These are phyloP conservation scores for Luffa acutangula DNA, from an alignment of 306 rosid species.

Conservation along the genomic window DNA sequence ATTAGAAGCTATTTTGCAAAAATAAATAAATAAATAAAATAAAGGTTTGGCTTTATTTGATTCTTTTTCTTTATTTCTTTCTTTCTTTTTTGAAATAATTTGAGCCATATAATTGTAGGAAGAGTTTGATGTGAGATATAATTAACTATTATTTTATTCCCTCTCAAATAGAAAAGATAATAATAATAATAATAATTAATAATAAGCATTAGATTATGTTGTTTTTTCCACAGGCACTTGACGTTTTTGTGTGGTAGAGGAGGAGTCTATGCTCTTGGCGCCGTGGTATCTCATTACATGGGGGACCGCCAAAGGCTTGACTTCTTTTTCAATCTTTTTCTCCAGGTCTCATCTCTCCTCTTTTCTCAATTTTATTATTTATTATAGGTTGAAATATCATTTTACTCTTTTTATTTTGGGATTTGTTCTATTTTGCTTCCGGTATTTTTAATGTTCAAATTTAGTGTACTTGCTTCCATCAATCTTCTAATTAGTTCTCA, in stretches of 20 bases:
- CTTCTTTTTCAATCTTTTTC: slow-evolving; percentile 51
- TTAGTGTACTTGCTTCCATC: no score
- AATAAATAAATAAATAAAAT: no score
- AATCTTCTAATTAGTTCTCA: no score
- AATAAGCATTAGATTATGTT: not conserved
- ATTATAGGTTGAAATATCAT: no score
- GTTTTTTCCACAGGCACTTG: slow-evolving; percentile 42
- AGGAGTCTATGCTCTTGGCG: slow-evolving; percentile 65
- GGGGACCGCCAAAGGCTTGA: slow-evolving; percentile 51
- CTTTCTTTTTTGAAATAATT: not conserved
- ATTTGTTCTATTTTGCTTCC: no score
- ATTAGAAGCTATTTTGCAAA: not conserved
- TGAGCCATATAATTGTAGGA: not conserved
- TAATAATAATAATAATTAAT: no score
- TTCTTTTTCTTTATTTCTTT: no score
- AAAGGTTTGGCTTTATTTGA: not conserved
- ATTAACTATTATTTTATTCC: not conserved
- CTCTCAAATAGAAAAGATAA: no score
- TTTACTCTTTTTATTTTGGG: no score
- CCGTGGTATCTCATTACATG: slow-evolving; percentile 57
- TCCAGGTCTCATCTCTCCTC: slow-evolving; percentile 27
- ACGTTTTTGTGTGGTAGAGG: slow-evolving; percentile 82
- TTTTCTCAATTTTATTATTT: not conserved
- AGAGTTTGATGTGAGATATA: not conserved
- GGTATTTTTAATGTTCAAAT: no score